A percentile compares a stretch with the other conserved stretches of the same genome.
Conservation (phyloP, 2,329 filamentous ascomycete species). For the Aspergillus tubingensis region DNA sequence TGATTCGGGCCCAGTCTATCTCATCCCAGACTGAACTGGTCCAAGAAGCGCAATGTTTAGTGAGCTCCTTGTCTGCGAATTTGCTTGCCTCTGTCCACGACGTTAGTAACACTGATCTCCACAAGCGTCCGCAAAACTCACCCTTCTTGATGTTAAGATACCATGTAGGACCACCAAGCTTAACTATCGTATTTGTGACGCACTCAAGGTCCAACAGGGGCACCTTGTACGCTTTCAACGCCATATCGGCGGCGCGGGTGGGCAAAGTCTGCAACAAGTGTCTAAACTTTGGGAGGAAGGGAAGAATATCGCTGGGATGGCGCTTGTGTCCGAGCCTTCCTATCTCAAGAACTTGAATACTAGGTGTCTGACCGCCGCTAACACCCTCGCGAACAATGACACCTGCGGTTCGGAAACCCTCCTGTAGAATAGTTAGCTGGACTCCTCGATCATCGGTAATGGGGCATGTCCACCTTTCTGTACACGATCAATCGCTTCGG, state of each 20-base stretch:
- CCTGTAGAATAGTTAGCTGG: constrained; percentile 47
- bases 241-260: constrained; percentile 66
- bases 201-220: constrained; percentile 79
- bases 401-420: constrained; percentile 79
- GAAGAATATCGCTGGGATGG: constrained; percentile 80
- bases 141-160: constrained; percentile 54
- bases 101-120: constrained; percentile 15
- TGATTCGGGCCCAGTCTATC: constrained; percentile 77
- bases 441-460: neutral
- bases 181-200: constrained; percentile 69
- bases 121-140: constrained; percentile 22
- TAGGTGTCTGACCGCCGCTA: constrained; percentile 66
- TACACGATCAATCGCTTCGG: constrained; percentile 79
- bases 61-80: constrained; percentile 68
- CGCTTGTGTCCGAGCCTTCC: constrained; percentile 67
- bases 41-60: constrained; percentile 73
- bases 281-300: constrained; percentile 74
- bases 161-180: constrained; percentile 52
- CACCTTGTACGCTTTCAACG: constrained; percentile 68
- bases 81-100: constrained; percentile 51
- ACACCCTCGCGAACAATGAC: constrained; percentile 77
- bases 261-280: constrained; percentile 68
- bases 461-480: constrained; percentile 54
- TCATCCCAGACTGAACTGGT: constrained; percentile 76
- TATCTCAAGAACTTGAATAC: constrained; percentile 77